phyloP scores from a whole-genome alignment of 768 basidiomycete species.

The Termitomyces heimii region DNA sequence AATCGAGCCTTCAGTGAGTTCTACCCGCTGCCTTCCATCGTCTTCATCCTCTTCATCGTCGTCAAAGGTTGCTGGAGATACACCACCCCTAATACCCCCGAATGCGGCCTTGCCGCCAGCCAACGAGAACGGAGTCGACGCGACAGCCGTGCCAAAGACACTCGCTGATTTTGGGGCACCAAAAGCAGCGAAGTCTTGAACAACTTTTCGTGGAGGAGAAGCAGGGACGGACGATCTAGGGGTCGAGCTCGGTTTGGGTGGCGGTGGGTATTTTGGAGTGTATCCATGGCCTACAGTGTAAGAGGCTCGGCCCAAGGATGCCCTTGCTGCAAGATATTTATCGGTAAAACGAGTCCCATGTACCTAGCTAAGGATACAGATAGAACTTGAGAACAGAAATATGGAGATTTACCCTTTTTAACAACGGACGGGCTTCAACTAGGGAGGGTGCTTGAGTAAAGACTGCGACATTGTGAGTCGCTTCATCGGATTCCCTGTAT shows the following conservation, averaged over 20 bases:
- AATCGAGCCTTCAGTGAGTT: conserved; percentile 79
- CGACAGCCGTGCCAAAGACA: conserved; percentile 81
- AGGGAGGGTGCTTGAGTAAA: conserved; percentile 73
- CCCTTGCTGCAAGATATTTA: conserved; percentile 80
- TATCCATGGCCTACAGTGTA: conserved; percentile 48
- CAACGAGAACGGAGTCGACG: conserved; percentile 72
- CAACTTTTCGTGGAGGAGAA: conserved; percentile 84
- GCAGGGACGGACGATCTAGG: conserved; percentile 30
- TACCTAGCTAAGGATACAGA: conserved; percentile 44
- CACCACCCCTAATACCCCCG: conserved; percentile 59
- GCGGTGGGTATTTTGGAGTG: conserved; percentile 36
- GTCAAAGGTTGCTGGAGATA: conserved; percentile 30
- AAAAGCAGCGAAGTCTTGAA: conserved; percentile 85
- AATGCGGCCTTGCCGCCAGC: conserved; percentile 82
- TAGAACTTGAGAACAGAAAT: conserved; percentile 2
- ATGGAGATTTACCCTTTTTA: conserved; percentile 62
- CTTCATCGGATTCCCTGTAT: conserved; percentile 87
- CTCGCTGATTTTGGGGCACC: conserved; percentile 68
- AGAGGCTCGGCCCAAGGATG: conserved; percentile 47
- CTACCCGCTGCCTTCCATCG: conserved; percentile 63
- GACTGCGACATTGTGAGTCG: conserved; percentile 82
- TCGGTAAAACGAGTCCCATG: conserved; percentile 96
- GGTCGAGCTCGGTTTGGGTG: conserved; percentile 35
- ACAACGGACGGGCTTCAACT: conserved; percentile 64
- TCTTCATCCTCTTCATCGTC: conserved; percentile 75